Conservation (phyloP, 75 land plant species). For the Picea sitchensis region DNA sequence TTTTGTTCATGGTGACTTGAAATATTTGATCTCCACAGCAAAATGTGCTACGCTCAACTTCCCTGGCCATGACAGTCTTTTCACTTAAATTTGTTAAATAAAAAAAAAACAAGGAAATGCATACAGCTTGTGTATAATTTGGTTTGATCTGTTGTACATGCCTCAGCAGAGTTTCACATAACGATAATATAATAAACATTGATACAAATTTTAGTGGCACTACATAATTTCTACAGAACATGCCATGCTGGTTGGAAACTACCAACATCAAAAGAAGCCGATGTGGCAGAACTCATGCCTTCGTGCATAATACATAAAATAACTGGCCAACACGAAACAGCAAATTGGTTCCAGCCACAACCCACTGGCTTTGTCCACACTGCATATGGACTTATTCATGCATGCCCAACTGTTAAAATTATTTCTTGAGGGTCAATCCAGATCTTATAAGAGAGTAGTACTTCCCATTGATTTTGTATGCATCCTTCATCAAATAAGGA, state of each 20-base stretch:
- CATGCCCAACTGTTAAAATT: not conserved
- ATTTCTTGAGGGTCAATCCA: slow-evolving; percentile 9
- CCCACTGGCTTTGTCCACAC: not conserved
- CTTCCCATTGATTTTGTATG: not conserved
- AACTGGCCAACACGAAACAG: not conserved
- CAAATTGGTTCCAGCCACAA: slow-evolving; percentile 1
- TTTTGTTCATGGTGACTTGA: not conserved
- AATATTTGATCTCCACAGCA: not conserved
- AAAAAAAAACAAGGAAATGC: not conserved
- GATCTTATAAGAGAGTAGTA: not conserved
- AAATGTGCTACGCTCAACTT: not conserved
- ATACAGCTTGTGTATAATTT: not conserved
- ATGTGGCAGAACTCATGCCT: not conserved
- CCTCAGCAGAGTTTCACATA: not conserved
- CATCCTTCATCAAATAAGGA: slow-evolving; percentile 1
- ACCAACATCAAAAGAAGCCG: slow-evolving; percentile 2
- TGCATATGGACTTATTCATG: slow-evolving; percentile 13
- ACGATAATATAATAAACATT: slow-evolving; percentile 1
- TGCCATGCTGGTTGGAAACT: slow-evolving; percentile 9
- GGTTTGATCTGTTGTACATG: slow-evolving; percentile 2
- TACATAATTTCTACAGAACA: slow-evolving; percentile 1
- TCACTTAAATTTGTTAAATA: not conserved
- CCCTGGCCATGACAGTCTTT: not conserved
- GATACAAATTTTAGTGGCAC: not conserved
- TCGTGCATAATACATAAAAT: not conserved